phyloP scores from a whole-genome alignment of 1,284 basidiomycete species.

The Tilletia horrida region DNA sequence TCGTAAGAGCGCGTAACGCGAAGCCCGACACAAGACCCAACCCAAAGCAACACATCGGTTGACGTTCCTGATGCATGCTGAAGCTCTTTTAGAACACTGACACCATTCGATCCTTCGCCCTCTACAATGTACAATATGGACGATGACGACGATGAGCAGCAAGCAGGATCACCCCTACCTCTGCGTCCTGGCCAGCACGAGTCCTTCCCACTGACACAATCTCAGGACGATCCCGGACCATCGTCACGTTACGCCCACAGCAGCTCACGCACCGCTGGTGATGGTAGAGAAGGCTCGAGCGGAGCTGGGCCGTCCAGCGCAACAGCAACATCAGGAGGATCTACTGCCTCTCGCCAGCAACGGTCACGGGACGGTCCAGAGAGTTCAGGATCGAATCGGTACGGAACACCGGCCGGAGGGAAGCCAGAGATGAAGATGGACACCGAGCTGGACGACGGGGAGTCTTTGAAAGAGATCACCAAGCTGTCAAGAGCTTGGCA shows the following conservation, averaged over 20 bases:
- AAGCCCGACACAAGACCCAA: too few relatives aligned
- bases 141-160: conserved; percentile 9
- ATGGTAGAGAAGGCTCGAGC: not conserved
- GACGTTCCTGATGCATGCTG: too few relatives aligned
- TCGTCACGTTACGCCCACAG: too few relatives aligned
- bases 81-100: too few relatives aligned
- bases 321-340: not conserved
- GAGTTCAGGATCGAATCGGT: too few relatives aligned
- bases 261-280: too few relatives aligned
- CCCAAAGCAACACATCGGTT: too few relatives aligned
- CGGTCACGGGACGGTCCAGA: too few relatives aligned
- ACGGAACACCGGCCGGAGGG: not conserved
- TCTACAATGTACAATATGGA: conserved; percentile 5
- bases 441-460: not conserved
- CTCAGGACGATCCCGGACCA: too few relatives aligned
- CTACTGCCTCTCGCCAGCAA: not conserved
- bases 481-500: conserved; percentile 25
- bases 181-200: not conserved
- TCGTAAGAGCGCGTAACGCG: too few relatives aligned
- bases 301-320: not conserved
- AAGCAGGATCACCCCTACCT: not conserved
- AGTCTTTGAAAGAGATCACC: conserved; percentile 12
- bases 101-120: too few relatives aligned
- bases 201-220: not conserved
- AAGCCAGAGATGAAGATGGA: not conserved